Conservation (phyloP, 1,284 basidiomycete genomes). For the Violaceomyces palustris region DNA sequence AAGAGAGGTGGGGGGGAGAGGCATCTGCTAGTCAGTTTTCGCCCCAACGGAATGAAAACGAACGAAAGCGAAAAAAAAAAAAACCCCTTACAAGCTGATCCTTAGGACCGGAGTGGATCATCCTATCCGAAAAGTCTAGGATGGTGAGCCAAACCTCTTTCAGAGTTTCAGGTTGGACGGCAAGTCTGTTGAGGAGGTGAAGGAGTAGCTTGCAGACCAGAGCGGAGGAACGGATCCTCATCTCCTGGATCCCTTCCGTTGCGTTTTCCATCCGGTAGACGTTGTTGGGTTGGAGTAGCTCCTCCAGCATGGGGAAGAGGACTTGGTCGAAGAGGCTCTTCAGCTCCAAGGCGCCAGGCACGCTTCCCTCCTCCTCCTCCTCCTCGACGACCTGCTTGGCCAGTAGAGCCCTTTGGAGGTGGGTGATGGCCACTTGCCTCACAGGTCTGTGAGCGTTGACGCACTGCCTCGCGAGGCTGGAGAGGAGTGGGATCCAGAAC, state of each 20-base stretch:
- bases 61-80: too few species aligned
- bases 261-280: conserved; percentile 65
- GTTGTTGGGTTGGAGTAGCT: conserved; percentile 80
- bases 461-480: conserved; percentile 75
- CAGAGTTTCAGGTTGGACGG: conserved; percentile 67
- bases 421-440: conserved; percentile 73
- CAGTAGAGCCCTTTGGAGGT: conserved; percentile 81
- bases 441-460: conserved; percentile 78
- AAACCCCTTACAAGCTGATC: too few species aligned
- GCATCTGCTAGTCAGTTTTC: too few species aligned
- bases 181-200: too few species aligned
- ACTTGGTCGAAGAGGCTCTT: conserved; percentile 73
- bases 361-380: conserved; percentile 54
- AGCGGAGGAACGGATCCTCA: conserved; percentile 76
- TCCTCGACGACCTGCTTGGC: conserved; percentile 66
- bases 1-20: conserved; percentile 48
- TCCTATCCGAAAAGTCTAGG: conserved; percentile 80
- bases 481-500: conserved; percentile 73
- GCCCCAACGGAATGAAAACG: too few species aligned
- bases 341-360: conserved; percentile 2
- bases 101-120: conserved; percentile 77
- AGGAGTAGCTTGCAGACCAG: conserved; percentile 92
- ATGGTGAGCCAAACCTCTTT: conserved; percentile 81
- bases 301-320: conserved; percentile 86
- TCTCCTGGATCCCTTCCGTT: conserved; percentile 73